Evolutionary conservation across 768 basidiomycete species (phyloP).

Genomic region (Leccinum ochraceum): DNA sequence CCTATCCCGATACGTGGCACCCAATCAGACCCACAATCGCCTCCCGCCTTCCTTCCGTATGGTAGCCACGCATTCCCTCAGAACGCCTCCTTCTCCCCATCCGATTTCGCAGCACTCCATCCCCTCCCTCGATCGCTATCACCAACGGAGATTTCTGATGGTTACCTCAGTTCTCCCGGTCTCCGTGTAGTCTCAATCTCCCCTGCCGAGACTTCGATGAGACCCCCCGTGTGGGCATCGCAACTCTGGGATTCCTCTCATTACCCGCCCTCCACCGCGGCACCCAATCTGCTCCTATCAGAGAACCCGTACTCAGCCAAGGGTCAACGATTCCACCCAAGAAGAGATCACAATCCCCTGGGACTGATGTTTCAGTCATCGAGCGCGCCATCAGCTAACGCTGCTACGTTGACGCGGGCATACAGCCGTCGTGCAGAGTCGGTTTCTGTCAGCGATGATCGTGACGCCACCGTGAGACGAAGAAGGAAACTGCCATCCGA

Average conservation of each 20-base stretch:
- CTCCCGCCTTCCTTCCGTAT: slow-evolving; percentile 51
- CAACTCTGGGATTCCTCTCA: slow-evolving; percentile 63
- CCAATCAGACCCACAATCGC: slow-evolving; percentile 41
- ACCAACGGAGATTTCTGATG: slow-evolving; percentile 55
- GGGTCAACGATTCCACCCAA: slow-evolving; percentile 41
- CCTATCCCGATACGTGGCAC: slow-evolving; percentile 65
- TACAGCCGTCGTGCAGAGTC: slow-evolving; percentile 73
- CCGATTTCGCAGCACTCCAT: slow-evolving; percentile 59
- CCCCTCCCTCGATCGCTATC: slow-evolving; percentile 64
- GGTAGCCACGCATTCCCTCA: slow-evolving; percentile 49
- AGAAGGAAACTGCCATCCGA: slow-evolving; percentile 45
- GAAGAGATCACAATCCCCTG: slow-evolving; percentile 43
- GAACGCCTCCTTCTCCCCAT: slow-evolving; percentile 57
- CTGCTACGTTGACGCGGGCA: slow-evolving; percentile 51
- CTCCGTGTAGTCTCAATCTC: slow-evolving; percentile 57
- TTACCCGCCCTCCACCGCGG: slow-evolving; percentile 45
- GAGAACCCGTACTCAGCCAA: slow-evolving; percentile 45
- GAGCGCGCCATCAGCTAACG: slow-evolving; percentile 63
- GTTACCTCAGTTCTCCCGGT: slow-evolving; percentile 40
- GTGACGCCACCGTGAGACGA: slow-evolving; percentile 72
- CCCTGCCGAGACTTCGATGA: slow-evolving; percentile 58
- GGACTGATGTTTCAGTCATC: slow-evolving; percentile 66
- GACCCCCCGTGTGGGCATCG: slow-evolving; percentile 64
- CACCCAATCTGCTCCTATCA: slow-evolving; percentile 48
- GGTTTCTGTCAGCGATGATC: slow-evolving; percentile 57